Conservation (phyloP, 78 protist genomes). For the Dictyostelium discoideum region DNA sequence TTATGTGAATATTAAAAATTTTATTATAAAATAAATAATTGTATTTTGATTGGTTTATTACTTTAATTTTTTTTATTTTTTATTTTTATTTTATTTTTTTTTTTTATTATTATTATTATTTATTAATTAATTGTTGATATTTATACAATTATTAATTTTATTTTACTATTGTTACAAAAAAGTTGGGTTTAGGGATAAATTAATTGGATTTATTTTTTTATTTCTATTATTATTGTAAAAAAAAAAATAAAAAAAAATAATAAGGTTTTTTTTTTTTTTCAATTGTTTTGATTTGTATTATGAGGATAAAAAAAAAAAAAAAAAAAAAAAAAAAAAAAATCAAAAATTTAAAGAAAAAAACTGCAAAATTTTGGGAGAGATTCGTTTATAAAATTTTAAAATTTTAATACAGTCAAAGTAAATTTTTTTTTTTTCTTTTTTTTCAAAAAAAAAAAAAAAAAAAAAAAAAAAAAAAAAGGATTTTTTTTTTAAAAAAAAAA, state of each 20-base stretch:
- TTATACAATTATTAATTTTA: no score
- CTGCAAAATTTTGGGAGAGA: background rate
- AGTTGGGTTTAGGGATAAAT: no score
- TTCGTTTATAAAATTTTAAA: background rate
- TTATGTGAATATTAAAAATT: background rate
- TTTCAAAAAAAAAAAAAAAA: no score
- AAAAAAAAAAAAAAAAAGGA: no score
- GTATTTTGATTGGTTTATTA: background rate
- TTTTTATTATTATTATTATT: background rate
- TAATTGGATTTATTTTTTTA: no score
- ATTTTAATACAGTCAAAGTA: no score
- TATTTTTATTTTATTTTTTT: background rate
- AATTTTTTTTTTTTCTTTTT: no score
- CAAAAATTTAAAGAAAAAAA: no score
- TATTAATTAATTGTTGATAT: no score
- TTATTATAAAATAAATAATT: background rate
- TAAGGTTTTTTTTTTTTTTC: background rate
- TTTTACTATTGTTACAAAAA: background rate
- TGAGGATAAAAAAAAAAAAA: background rate
- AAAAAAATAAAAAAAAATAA: no score
- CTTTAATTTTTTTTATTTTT: background rate
- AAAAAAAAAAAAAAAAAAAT: no score
- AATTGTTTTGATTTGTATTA: background rate
- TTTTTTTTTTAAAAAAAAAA: no score
- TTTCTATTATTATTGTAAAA: background rate